Base-by-base conservation (phyloP, 345 rosid species). In the Lepidium didymum region DNA sequence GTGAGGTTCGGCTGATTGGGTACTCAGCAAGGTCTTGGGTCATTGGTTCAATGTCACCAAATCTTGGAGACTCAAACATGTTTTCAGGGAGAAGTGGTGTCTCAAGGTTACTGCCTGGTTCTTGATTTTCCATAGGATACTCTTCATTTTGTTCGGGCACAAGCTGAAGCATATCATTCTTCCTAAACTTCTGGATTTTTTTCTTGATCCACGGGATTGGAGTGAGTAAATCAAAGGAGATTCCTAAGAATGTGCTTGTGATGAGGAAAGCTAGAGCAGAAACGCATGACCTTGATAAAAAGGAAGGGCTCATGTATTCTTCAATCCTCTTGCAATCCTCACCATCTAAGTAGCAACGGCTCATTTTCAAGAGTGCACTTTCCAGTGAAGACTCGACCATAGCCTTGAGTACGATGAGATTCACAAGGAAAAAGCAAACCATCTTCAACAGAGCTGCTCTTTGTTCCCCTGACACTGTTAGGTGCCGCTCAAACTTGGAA, bases 391-490 rank as follows among this genome's bases (percentile, higher is more conserved):
- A 94, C 70, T 94, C 97, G 0, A 94, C 96, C 49, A 94, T 78
- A 71, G 85, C 97, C 79, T 86, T 87, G 76, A 94, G 75, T 12
- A 89, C 78, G 52, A 94, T 91, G 58, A 94, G 96, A 77, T 94
- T 94, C 42, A 94, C 97, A 57, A 94, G 97, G 81, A 90, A 94
- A 77, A 91, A 94, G 81, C 99, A 94, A 74, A 89, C 97, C 99
- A 94, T 86, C 88, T 91, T 94, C 73, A 94, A 69, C 54, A 94
- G 96, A 27, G 96, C 95, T 50, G 99, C 97, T 80, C 86, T 84
- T 67, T 91, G 96, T 78, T 94, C 97, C 36, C 96, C 87, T 10
- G 95, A 91, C 23, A 94, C 86, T 3, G 99, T 94, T 40, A 89
- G 73, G 70, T 91, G 96, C 59, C 86, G 79, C 78, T 94, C 99